These are phyloP conservation scores for Penicillium sp. DNA, from an alignment of 2,329 filamentous ascomycete species.

Conservation along the genomic window DNA sequence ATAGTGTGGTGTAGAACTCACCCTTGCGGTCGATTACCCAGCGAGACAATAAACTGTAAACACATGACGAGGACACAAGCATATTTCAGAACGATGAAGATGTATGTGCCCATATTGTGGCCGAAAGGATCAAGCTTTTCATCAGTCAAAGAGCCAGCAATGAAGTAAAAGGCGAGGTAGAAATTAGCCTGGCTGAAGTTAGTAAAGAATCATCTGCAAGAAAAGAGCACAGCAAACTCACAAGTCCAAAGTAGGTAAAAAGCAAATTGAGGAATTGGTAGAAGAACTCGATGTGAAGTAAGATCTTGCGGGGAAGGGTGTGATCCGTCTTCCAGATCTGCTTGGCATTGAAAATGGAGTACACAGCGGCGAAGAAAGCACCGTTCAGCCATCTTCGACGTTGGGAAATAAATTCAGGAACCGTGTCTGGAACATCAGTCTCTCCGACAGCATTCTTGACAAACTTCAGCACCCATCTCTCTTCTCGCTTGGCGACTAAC, in stretches of 20 bases:
- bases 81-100: constrained; percentile 86
- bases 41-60: constrained; percentile 92
- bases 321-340: constrained; percentile 95
- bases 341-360: constrained; percentile 90
- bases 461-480: constrained; percentile 97
- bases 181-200: constrained; percentile 70
- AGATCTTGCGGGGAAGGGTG: constrained; percentile 79
- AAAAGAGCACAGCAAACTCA: constrained; percentile 24
- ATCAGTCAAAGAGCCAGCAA: constrained; percentile 85
- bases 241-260: constrained; percentile 95
- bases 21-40: constrained; percentile 95
- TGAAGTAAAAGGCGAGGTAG: constrained; percentile 98
- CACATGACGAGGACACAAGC: constrained; percentile 82
- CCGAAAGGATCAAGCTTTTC: constrained; percentile 83
- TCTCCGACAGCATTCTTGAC: constrained; percentile 96
- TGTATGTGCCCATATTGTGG: constrained; percentile 75
- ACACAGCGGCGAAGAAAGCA: constrained; percentile 97
- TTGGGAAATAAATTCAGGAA: constrained; percentile 96
- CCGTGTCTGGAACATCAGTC: constrained; percentile 92
- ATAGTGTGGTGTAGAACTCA: constrained; percentile 28
- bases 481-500: constrained; percentile 88
- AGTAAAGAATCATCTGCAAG: constrained; percentile 5
- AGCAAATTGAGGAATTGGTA: constrained; percentile 91
- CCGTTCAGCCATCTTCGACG: constrained; percentile 96
- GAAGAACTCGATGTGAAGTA: constrained; percentile 91